These are phyloP conservation scores for Dalbergia oliveri DNA, from an alignment of 306 rosid genomes.

Conservation along the genomic window DNA sequence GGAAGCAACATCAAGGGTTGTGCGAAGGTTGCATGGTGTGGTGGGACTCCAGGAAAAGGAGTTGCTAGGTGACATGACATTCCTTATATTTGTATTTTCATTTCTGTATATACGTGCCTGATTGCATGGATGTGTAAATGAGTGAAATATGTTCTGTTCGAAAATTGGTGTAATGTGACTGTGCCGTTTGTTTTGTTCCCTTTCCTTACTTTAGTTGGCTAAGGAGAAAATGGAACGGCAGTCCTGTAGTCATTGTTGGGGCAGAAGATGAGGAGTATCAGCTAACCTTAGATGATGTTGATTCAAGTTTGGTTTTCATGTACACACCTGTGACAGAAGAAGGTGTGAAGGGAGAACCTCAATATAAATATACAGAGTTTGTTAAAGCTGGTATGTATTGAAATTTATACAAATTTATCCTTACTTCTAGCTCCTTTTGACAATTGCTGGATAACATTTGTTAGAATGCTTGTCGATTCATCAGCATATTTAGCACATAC, in stretches of 20 bases:
- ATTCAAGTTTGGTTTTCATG: conserved; percentile 97
- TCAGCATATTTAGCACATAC: conserved; percentile 13
- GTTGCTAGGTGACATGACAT: conserved; percentile 84
- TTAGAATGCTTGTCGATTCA: conserved; percentile 23
- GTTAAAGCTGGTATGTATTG: conserved; percentile 84
- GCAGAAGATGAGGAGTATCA: conserved; percentile 91
- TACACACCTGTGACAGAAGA: conserved; percentile 95
- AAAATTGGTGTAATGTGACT: conserved; percentile 32
- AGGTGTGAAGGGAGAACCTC: conserved; percentile 98
- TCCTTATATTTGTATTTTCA: conserved; percentile 9
- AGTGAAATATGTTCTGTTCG: conserved; percentile 24
- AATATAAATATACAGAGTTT: conserved; percentile 89
- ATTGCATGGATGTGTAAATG: not conserved
- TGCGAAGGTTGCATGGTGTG: conserved; percentile 95
- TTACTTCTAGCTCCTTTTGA: conserved; percentile 16
- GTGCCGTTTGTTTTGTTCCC: conserved; percentile 38
- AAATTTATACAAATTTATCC: conserved; percentile 28
- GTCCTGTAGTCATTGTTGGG: conserved; percentile 90
- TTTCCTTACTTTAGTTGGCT: conserved; percentile 75
- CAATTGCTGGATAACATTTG: conserved; percentile 32
- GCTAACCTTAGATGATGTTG: conserved; percentile 82
- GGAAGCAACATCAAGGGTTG: conserved; percentile 80
- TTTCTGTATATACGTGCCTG: not conserved
- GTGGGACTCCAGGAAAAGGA: conserved; percentile 95
- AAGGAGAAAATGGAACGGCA: conserved; percentile 96